Evolutionary conservation across 2,329 filamentous ascomycete species (phyloP).

Genomic region (Fusarium sp.): DNA sequence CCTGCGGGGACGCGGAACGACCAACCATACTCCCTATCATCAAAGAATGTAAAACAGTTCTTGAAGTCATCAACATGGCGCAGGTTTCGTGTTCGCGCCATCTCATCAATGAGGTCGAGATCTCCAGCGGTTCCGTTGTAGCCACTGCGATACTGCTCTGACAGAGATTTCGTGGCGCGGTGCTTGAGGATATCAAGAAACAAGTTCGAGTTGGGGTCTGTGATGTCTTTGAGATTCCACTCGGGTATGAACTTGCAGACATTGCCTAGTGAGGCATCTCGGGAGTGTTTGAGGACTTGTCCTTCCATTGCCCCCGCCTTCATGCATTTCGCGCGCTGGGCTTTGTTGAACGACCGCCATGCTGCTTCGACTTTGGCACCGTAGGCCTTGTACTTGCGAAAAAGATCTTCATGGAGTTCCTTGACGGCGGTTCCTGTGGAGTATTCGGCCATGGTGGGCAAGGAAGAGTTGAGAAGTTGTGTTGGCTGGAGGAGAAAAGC

Average conservation of each 20-base stretch:
- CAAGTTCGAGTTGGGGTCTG: slow-evolving; percentile 50
- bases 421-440: background rate
- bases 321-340: slow-evolving; percentile 51
- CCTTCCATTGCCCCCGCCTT: slow-evolving; percentile 50
- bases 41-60: slow-evolving; percentile 54
- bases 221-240: slow-evolving; percentile 57
- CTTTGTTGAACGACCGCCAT: slow-evolving; percentile 55
- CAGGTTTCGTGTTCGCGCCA: slow-evolving; percentile 51
- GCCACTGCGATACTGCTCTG: slow-evolving; percentile 48
- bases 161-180: slow-evolving; percentile 50
- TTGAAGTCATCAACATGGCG: slow-evolving; percentile 43
- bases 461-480: no score
- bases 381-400: slow-evolving; percentile 53
- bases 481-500: no score
- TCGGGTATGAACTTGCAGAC: slow-evolving; percentile 57
- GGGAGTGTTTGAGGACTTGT: slow-evolving; percentile 50
- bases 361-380: slow-evolving; percentile 49
- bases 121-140: slow-evolving; percentile 45
- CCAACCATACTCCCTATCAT: slow-evolving; percentile 49
- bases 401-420: slow-evolving; percentile 54
- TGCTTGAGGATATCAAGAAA: slow-evolving; percentile 55
- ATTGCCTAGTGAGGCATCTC: slow-evolving; percentile 52
- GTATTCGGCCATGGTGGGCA: no score
- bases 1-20: no score
- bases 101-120: slow-evolving; percentile 48